A percentile compares a stretch with the other conserved stretches of the same genome.
These are phyloP conservation scores for thale cress (Arabidopsis thaliana) DNA, from an alignment of 345 rosid genomes.

Conservation along the genomic window TAIR10.1 NC_003074.8:1436501-1437000, in stretches of 20 bases:
- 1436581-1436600: slow-evolving; percentile 78
- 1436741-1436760: slow-evolving; percentile 88
- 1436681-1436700: slow-evolving; percentile 95
- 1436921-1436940: slow-evolving; percentile 88
- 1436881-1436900: slow-evolving; percentile 77
- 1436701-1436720: slow-evolving; percentile 85
- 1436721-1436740: slow-evolving; percentile 77
- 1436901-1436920: slow-evolving; percentile 75
- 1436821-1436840: not conserved
- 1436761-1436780: slow-evolving; percentile 71
- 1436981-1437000: slow-evolving; percentile 87
- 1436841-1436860: not conserved
- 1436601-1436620: slow-evolving; percentile 94
- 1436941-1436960: slow-evolving; percentile 83
- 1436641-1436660: slow-evolving; percentile 83
- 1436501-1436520: not conserved
- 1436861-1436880: slow-evolving; percentile 49
- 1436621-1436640: slow-evolving; percentile 99
- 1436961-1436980: slow-evolving; percentile 88
- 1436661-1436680: slow-evolving; percentile 91
- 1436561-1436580: slow-evolving; percentile 96
- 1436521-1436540: not conserved
- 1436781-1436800: slow-evolving; percentile 54
- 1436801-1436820: not conserved
- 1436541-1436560: slow-evolving; percentile 62